Percentiles rank a stretch among this genome's conserved stretches.
phyloP scores from a whole-genome alignment of 768 basidiomycete species.

The Lactarius indigo region DNA sequence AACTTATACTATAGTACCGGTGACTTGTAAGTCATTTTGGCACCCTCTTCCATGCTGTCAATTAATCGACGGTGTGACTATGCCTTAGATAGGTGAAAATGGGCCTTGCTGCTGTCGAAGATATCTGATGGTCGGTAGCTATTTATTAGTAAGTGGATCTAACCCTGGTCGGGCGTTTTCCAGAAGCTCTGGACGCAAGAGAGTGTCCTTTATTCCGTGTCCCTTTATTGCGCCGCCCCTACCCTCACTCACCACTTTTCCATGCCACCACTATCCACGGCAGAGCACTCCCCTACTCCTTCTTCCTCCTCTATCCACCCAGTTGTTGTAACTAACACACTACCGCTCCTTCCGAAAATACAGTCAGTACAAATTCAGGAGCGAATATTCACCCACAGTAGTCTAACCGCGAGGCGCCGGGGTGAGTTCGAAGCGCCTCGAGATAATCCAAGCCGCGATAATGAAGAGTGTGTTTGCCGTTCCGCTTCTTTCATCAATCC shows the following conservation, averaged over 20 bases:
- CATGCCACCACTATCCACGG: not conserved
- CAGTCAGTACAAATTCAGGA: not conserved
- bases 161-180: conserved; percentile 6
- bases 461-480: conserved; percentile 1
- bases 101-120: not conserved
- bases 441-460: not conserved
- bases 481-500: not conserved
- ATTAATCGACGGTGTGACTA: not conserved
- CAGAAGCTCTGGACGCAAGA: not conserved
- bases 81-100: not conserved
- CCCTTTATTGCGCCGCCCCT: not conserved
- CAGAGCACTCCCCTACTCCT: not conserved
- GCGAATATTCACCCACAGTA: conserved; percentile 12
- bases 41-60: not conserved
- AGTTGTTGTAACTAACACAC: too few species aligned
- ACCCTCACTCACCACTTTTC: not conserved
- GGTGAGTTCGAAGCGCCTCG: not conserved
- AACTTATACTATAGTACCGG: not conserved
- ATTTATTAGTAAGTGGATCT: not conserved
- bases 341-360: conserved; percentile 7
- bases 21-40: not conserved
- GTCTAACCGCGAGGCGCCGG: not conserved
- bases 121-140: not conserved
- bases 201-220: not conserved
- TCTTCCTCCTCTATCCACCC: not conserved